phyloP scores from a whole-genome alignment of 179 eudicot species.

The Silene vulgaris region DNA sequence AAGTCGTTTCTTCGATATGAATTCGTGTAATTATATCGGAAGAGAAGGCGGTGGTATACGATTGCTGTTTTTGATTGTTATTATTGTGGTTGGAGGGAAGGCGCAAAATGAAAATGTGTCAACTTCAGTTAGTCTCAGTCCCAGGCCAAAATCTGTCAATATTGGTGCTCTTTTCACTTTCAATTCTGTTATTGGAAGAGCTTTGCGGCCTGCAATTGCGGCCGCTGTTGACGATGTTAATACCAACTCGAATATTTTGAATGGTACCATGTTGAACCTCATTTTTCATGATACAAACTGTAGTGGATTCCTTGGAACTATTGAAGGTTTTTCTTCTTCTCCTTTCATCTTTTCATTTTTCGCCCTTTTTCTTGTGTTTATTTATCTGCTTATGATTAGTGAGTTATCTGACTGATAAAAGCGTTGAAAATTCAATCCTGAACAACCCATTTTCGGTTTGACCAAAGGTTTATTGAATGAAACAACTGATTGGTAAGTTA shows the following conservation, averaged over 20 bases:
- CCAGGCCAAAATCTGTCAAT: conserved; percentile 47
- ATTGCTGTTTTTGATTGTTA: conserved; percentile 11
- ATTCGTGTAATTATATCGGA: background rate
- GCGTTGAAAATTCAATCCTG: no score
- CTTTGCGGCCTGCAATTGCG: conserved; percentile 52
- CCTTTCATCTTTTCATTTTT: no score
- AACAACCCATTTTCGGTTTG: no score
- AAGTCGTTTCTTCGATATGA: conserved; percentile 6
- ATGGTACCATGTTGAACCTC: conserved; percentile 45
- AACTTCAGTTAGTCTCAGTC: conserved; percentile 17
- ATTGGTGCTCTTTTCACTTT: conserved; percentile 72
- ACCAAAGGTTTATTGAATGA: background rate
- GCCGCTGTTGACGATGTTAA: conserved; percentile 82
- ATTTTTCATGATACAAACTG: conserved; percentile 62
- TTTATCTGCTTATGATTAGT: no score
- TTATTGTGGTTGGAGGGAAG: conserved; percentile 14
- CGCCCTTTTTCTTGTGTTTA: background rate
- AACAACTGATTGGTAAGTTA: background rate
- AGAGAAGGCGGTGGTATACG: conserved; percentile 3
- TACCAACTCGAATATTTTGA: conserved; percentile 47
- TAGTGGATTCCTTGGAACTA: conserved; percentile 74
- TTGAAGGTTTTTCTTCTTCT: conserved; percentile 48
- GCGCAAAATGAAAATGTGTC: conserved; percentile 15
- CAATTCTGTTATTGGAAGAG: conserved; percentile 64
- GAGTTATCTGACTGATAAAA: no score